Evolutionary conservation across 164 flowering plant species (phyloP), one percentile per base, ranked within the genome.

Genomic region (Sedum album): DNA sequence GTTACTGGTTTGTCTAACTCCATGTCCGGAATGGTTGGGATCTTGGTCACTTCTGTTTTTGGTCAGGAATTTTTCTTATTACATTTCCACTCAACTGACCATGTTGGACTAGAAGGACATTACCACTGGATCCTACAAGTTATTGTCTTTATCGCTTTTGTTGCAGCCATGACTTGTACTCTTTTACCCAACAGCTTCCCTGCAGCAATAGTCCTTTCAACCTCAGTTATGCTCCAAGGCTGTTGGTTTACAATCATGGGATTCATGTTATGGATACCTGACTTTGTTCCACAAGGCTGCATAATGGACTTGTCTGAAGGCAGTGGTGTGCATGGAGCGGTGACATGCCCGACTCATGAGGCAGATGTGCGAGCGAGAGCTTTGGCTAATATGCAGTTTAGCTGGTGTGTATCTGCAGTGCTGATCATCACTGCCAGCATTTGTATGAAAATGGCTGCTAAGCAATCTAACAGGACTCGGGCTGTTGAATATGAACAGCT

Each of bases 171-270:
- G 25, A 78, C 72, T 7, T 69, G 79, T 33, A 76, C 84, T 25
- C 11, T 70, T 68, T 80, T 55, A 35, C 84, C 85, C 0, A 49
- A 67, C 65, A 80, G 77, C 69, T 83, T 90, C 62, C 77, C 73
- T 15, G 72, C 83, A 18, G 82, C 90, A n/a, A 76, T 88, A n/a
- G 75, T 84, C 68, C 91, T 88, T 60, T 76, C 89, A 0, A 65
- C 75, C 23, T 82, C 86, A 0, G 85, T 90, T 7, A 63, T 79
- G 3, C 82, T 88, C 64, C 93, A 90, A 70, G 96, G 96, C 0
- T 84, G 81, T 39, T 86, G 93, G 96, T 86, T 90, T 67, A 75
- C 84, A 41, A 82, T 81, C 82, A 90, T 86, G 93, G 93, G 86
- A 30, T 79, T 86, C 48, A 69, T 76, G 79, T 70, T 86, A 42